Evolutionary conservation across 1,139 yeast genomes (phyloP), one percentile per base, ranked within the genome.

Genomic region (Saccharomyces hybrid): DNA sequence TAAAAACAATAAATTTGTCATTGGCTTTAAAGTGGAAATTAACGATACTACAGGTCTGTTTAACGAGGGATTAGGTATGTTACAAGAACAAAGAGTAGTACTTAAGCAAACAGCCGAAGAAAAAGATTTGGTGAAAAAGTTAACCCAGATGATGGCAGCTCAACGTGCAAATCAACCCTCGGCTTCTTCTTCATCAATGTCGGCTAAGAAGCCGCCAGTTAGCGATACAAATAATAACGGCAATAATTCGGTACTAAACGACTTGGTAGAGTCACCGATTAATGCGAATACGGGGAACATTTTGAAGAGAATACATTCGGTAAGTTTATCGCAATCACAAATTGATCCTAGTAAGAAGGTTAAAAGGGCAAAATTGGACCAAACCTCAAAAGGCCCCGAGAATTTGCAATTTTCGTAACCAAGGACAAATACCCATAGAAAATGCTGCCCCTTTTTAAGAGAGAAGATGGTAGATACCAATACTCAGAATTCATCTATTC

Each of bases 1-100:
- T 67, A 77, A 72, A 28, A 71, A 72, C 5, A 74, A 79, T 13
- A 70, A 75, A 14, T 81, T 81, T 53, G 75, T 70, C 55, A 72
- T 86, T 62, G 80, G 82, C 3, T 86, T 80, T 63, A 71, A 68
- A 48, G 79, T 84, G 3, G 66, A 72, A 14, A 71, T 84, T 23
- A 73, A 74, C 47, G 88, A 84, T 60, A 68, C 77, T 1, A 82
- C 86, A 0, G 89, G 88, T 1, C 67, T 83, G 19, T 83, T 78
- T 68, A 78, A 73, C 50, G 69, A 68, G 42, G 76, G 75, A 26
- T 65, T 55, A 23, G 60, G 60, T 14, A 49, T 56, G 8, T 47
- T 58, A 26, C 54, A 54, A 23, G 53, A 56, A n/a, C 59, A 58
- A 32, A 57, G 63, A 26, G 38, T 19, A 16, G 52, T 60, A 7